Conservation (phyloP, 768 basidiomycete genomes). For the Amanita pseudoporphyria region DNA sequence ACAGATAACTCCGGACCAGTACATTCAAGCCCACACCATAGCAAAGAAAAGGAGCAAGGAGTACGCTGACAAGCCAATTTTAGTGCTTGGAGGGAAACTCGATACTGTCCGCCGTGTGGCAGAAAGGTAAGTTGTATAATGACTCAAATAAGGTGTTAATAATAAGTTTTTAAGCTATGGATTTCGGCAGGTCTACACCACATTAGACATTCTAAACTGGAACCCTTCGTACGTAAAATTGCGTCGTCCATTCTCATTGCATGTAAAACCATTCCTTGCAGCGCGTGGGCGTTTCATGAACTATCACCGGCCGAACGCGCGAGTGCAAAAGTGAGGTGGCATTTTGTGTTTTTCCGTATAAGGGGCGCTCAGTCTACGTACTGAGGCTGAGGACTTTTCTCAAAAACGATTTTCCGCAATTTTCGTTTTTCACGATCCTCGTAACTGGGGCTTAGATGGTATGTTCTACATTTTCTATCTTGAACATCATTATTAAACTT, state of each 20-base stretch:
- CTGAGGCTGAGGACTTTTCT: conserved; percentile 66
- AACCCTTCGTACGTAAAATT: conserved; percentile 48
- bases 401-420: conserved; percentile 63
- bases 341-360: background rate
- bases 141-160: conserved; percentile 7
- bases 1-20: conserved; percentile 63
- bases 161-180: conserved; percentile 58
- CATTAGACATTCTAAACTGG: conserved; percentile 82
- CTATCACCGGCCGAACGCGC: conserved; percentile 52
- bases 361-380: background rate
- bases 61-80: conserved; percentile 64
- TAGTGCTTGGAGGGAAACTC: conserved; percentile 78
- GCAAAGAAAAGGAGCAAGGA: conserved; percentile 51
- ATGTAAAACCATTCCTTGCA: conserved; percentile 17
- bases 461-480: background rate
- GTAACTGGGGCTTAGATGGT: conserved; percentile 78
- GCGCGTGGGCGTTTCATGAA: conserved; percentile 81
- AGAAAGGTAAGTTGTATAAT: conserved; percentile 43
- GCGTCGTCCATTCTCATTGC: background rate
- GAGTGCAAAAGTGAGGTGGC: conserved; percentile 43
- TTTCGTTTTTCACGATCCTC: conserved; percentile 83
- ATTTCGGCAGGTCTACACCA: conserved; percentile 70
- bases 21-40: conserved; percentile 88
- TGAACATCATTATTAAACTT: background rate
- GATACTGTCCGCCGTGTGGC: conserved; percentile 78